These are phyloP conservation scores for Aspergillus wentii DNA, from an alignment of 495 filamentous ascomycete genomes.

Conservation along the genomic window DNA sequence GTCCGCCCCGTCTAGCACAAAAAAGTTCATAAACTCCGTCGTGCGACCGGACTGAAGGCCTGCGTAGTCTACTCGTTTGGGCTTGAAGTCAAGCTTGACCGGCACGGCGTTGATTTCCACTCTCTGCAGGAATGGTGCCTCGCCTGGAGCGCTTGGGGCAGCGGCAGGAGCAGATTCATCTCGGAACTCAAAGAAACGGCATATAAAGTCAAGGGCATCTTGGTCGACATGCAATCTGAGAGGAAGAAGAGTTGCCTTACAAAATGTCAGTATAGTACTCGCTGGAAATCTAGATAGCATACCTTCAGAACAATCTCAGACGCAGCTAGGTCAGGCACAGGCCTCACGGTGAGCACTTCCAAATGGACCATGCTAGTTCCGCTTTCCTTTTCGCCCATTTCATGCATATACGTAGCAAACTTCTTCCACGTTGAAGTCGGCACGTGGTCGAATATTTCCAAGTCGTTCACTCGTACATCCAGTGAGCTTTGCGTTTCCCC, in stretches of 20 bases:
- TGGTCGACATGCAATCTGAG: conserved; percentile 94
- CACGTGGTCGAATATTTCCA: conserved; percentile 92
- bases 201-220: conserved; percentile 96
- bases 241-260: conserved; percentile 73
- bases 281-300: conserved; percentile 10
- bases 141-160: conserved; percentile 47
- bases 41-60: conserved; percentile 96
- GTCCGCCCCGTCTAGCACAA: conserved; percentile 83
- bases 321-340: conserved; percentile 75
- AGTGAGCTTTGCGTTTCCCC: conserved; percentile 83
- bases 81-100: conserved; percentile 92
- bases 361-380: conserved; percentile 85
- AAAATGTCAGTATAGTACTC: conserved; percentile 5
- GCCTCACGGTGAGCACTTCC: conserved; percentile 81
- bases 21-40: conserved; percentile 98
- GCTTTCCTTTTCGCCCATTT: conserved; percentile 78
- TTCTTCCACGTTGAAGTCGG: conserved; percentile 98
- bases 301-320: conserved; percentile 86
- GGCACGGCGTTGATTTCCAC: conserved; percentile 80
- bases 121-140: conserved; percentile 85
- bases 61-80: conserved; percentile 91
- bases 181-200: conserved; percentile 95
- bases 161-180: conserved; percentile 56
- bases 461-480: conserved; percentile 72
- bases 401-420: conserved; percentile 88